phyloP scores from a whole-genome alignment of 2,329 filamentous ascomycete species.

The Endothia cerciana region DNA sequence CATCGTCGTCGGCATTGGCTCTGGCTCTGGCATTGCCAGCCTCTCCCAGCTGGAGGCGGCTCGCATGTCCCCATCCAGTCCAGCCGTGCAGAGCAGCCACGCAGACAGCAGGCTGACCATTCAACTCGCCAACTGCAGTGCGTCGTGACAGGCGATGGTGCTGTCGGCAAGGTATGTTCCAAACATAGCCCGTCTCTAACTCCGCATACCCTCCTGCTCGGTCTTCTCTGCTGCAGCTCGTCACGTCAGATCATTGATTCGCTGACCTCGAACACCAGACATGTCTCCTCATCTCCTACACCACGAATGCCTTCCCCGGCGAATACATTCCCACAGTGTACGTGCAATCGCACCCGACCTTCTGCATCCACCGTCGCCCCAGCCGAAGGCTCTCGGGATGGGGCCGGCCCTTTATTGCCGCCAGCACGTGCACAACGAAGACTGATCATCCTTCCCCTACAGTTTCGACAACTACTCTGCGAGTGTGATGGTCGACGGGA shows the following conservation, averaged over 20 bases:
- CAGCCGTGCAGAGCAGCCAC: not conserved
- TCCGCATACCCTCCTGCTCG: not conserved
- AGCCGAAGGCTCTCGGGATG: constrained; percentile 17
- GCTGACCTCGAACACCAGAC: constrained; percentile 61
- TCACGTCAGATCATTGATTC: not conserved
- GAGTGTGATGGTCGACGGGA: constrained; percentile 98
- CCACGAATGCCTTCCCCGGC: constrained; percentile 98
- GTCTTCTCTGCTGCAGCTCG: not conserved
- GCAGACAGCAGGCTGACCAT: constrained; percentile 41
- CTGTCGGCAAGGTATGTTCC: constrained; percentile 88
- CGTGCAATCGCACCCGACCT: constrained; percentile 9
- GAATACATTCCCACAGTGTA: constrained; percentile 99
- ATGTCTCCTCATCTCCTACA: constrained; percentile 98
- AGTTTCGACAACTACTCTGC: constrained; percentile 99
- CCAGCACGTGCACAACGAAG: constrained; percentile 19
- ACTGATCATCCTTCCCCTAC: constrained; percentile 33
- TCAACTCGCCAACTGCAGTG: constrained; percentile 61
- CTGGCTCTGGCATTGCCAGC: constrained; percentile 12
- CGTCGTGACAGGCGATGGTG: constrained; percentile 98
- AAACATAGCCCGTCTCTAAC: not conserved
- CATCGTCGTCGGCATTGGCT: constrained; percentile 20
- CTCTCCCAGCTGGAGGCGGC: not conserved
- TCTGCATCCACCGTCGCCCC: constrained; percentile 13
- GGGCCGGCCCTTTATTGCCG: not conserved
- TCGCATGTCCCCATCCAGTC: not conserved